Base-by-base conservation (phyloP, 1,139 yeast species). In the Yamadazyma pseudoaaseri region DNA sequence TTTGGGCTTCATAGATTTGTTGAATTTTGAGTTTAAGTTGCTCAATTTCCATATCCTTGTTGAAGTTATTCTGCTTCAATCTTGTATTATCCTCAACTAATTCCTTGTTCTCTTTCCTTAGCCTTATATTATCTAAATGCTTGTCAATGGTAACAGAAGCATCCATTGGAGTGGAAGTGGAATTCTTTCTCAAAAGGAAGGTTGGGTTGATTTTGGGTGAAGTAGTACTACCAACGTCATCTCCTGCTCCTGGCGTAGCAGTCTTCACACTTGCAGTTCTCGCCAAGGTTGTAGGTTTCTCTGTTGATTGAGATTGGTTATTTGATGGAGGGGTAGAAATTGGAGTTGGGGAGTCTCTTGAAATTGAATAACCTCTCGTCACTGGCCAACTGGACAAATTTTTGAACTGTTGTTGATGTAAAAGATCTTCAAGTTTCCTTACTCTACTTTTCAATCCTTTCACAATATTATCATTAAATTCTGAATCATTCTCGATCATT, bases 351-450 rank as follows among this genome's bases (percentile, higher is more conserved):
- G 34, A 27, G 9, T 26, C 28, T 6, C 20, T 30, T 2, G 36
- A 26, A 5, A 39, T 26, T 6, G 33, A 12, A 20, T 33, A 29
- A 4, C 43, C 45, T 33, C 54, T 47, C 3, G 51, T 51, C 3
- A 58, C 65, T 2, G 85, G 83, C 85, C 85, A 78, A 26, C 65
- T 70, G n/a, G 70, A 65, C 18, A 78, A 62, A 39, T 77, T 74
- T 33, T 73, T 72, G 48, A 73, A 78, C 42, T 75, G 83, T 30
- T 76, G 79, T 45, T 81, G 86, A 50, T 82, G 89, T 10, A 84
- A 55, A 20, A 82, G 56, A 37, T 73, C 77, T 47, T 84, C 94
- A 31, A 83, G 61, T 45, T 79, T 82, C 43, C 68, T 73, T 16
- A 83, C 79, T 36, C 89, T 58, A 13, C 66, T 56, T 47, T 78